Evolutionary conservation across 257 asterid genomes (phyloP).

Genomic region (Nyctanthes arbortristis): DNA sequence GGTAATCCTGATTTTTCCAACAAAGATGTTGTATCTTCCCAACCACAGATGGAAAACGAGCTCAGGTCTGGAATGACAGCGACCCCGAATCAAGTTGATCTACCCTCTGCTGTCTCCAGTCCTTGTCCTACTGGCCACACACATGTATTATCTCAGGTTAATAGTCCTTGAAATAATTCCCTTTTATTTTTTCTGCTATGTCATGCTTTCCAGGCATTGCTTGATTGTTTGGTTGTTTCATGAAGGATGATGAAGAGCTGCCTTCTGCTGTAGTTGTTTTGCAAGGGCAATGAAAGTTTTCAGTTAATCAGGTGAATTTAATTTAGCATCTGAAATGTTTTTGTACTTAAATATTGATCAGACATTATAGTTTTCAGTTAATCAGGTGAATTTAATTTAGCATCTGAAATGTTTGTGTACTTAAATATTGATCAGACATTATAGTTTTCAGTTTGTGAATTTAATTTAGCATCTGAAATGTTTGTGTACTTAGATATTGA

Average conservation of each 20-base stretch:
- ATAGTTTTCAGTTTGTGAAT: conserved; percentile 61
- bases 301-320: conserved; percentile 61
- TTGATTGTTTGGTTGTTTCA: conserved; percentile 35
- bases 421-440: conserved; percentile 15
- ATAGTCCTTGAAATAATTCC: conserved; percentile 21
- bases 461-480: conserved; percentile 8
- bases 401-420: conserved; percentile 7
- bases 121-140: conserved; percentile 75
- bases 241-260: conserved; percentile 77
- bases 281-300: conserved; percentile 68
- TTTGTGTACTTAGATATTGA: conserved; percentile 11
- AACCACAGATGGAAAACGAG: conserved; percentile 62
- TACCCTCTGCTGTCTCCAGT: conserved; percentile 60
- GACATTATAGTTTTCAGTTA: conserved; percentile 36
- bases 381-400: conserved; percentile 43
- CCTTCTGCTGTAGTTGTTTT: conserved; percentile 69
- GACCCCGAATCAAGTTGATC: conserved; percentile 68
- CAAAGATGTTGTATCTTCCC: conserved; percentile 78
- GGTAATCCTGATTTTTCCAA: conserved; percentile 97
- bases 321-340: conserved; percentile 10
- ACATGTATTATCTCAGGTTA: conserved; percentile 68
- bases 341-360: conserved; percentile 14
- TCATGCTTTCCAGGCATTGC: neutral
- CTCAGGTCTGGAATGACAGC: conserved; percentile 67
- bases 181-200: conserved; percentile 6